Evolutionary conservation across 2,329 filamentous ascomycete species (phyloP).

Genomic region (Verticillium dahliae): DNA sequence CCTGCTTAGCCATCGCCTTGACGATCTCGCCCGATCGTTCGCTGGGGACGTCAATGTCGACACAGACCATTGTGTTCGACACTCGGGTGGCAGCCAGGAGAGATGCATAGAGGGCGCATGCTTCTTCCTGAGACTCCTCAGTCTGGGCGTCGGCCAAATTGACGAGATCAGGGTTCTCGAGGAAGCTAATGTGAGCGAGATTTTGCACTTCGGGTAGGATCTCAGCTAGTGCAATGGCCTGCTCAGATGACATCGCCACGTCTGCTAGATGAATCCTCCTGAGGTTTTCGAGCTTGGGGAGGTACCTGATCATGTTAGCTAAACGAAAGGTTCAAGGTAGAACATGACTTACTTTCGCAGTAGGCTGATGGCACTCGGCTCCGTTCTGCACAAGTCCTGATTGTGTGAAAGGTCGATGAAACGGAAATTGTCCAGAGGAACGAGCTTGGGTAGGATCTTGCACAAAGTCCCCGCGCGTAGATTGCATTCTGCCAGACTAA

Average conservation of each 20-base stretch:
- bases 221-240: slow-evolving; percentile 86
- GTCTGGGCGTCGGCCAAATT: slow-evolving; percentile 68
- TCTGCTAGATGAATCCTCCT: slow-evolving; percentile 84
- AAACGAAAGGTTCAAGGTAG: not conserved
- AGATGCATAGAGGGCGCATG: slow-evolving; percentile 87
- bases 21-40: slow-evolving; percentile 82
- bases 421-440: slow-evolving; percentile 64
- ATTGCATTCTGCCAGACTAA: slow-evolving; percentile 83
- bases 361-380: slow-evolving; percentile 66
- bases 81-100: slow-evolving; percentile 82
- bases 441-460: slow-evolving; percentile 67
- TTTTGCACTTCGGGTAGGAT: slow-evolving; percentile 76
- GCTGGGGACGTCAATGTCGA: slow-evolving; percentile 85
- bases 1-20: slow-evolving; percentile 85
- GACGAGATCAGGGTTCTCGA: slow-evolving; percentile 71
- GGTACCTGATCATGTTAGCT: slow-evolving; percentile 41
- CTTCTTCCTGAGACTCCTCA: slow-evolving; percentile 81
- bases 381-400: slow-evolving; percentile 65
- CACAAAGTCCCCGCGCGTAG: slow-evolving; percentile 67
- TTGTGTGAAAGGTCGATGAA: slow-evolving; percentile 95
- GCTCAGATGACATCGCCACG: slow-evolving; percentile 76
- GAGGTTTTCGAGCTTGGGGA: slow-evolving; percentile 70
- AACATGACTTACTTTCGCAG: slow-evolving; percentile 61
- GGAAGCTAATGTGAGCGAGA: slow-evolving; percentile 78
- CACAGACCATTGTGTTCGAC: slow-evolving; percentile 74